Evolutionary conservation across 1,139 yeast genomes (phyloP).

Genomic region (Kodamaea fungicola): DNA sequence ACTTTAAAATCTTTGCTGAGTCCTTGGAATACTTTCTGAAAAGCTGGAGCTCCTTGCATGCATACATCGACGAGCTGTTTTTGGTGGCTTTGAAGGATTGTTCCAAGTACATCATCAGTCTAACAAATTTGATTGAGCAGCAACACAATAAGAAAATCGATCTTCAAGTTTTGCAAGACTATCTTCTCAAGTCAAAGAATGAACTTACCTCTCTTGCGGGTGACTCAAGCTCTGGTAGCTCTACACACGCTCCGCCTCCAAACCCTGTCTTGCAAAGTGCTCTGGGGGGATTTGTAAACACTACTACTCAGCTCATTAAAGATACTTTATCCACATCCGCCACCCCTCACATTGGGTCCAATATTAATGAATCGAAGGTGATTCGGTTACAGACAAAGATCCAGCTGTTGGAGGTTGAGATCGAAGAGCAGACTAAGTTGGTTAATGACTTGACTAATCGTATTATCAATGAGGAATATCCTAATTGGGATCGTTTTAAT

Average conservation of each 20-base stretch:
- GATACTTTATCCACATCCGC: constrained; percentile 48
- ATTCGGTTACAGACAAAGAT: constrained; percentile 32
- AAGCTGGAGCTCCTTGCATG: constrained; percentile 43
- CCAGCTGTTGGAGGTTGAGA: constrained; percentile 46
- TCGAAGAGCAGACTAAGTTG: constrained; percentile 48
- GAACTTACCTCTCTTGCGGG: constrained; percentile 59
- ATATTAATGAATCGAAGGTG: constrained; percentile 34
- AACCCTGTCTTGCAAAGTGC: constrained; percentile 27
- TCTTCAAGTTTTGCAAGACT: constrained; percentile 80
- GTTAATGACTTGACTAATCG: constrained; percentile 61
- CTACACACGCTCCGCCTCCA: constrained; percentile 26
- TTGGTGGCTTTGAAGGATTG: constrained; percentile 81
- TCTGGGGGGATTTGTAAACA: constrained; percentile 35
- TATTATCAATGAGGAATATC: constrained; percentile 76
- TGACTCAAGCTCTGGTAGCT: constrained; percentile 10
- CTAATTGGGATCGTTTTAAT: constrained; percentile 78
- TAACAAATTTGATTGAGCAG: constrained; percentile 72
- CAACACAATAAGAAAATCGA: constrained; percentile 92
- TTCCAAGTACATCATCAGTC: constrained; percentile 76
- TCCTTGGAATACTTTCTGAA: constrained; percentile 50
- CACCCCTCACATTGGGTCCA: constrained; percentile 39
- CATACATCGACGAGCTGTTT: constrained; percentile 75
- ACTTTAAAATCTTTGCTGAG: constrained; percentile 39
- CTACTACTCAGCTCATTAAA: constrained; percentile 43
- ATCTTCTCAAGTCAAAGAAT: constrained; percentile 61